Base-by-base conservation (phyloP, 2,329 filamentous ascomycete genomes). In the Clarireedia hainanense region DNA sequence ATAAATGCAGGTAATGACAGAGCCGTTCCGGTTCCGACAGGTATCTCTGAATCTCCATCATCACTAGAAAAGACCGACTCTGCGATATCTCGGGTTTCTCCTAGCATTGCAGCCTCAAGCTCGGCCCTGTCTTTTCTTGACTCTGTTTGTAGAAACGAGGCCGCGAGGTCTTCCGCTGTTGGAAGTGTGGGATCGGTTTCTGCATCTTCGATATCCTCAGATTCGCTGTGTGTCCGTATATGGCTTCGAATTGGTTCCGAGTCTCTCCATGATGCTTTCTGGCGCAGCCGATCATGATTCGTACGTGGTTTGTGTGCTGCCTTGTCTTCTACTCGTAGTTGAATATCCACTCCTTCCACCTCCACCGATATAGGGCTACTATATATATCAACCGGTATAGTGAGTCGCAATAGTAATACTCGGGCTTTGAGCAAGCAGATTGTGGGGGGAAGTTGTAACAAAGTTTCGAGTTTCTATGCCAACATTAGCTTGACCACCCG, bases 341-440 rank as follows among this genome's bases (percentile, higher is more conserved):
- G 80, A 34, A 95, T 79, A 61, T 91, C 81, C 58, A 96, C 82
- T 20, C 90, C 91, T 63, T 92, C 84, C 23, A 92, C 79, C 67
- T 96, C 88, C 64, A 92, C 82, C 30, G 81, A 76, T 68, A 97
- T 95, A 27, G 89, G 85, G 63, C 86, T 91, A 52, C 84, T 86
- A 70, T 91, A 91, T 62, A 96, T 85, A 70, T 96, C 89, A 68
- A 94, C 85, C 12, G 92, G 90, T 50, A 97, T 80, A 6, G 87
- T 95, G 53, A 96, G 75, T 65, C 88, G 86, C 24, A 97, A 80
- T 6, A 87, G 76, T 2, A 87, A 74, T 52, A 96, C 83, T 61
- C 84, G 85, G 56, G 92, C 91, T 68, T 83, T 85, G 52, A 82
- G 80, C 12, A 96, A 75, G 58, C 81, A 78, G 67, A 94, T 81